These are phyloP conservation scores for Aureobasidium sp. DNA, from an alignment of 2,329 filamentous ascomycete genomes.

Conservation along the genomic window DNA sequence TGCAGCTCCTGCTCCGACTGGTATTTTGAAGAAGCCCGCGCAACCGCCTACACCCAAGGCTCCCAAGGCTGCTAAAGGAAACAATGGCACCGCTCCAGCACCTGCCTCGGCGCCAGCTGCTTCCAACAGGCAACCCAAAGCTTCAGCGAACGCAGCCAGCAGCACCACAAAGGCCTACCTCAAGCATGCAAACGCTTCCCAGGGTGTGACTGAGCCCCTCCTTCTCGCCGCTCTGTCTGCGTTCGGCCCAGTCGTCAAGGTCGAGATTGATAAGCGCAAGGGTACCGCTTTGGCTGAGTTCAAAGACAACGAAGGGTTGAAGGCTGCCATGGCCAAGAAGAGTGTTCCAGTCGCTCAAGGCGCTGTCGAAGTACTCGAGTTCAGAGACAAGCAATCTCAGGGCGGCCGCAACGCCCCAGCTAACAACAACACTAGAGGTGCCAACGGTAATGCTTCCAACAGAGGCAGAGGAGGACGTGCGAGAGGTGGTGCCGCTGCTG, in stretches of 20 bases:
- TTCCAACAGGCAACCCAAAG: slow-evolving; percentile 8
- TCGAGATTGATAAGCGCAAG: slow-evolving; percentile 92
- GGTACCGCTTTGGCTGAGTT: slow-evolving; percentile 94
- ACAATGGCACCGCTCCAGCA: slow-evolving; percentile 13
- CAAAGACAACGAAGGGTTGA: slow-evolving; percentile 61
- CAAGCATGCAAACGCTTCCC: slow-evolving; percentile 65
- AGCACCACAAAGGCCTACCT: slow-evolving; percentile 48
- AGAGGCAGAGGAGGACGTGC: slow-evolving; percentile 14
- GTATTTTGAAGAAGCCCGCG: slow-evolving; percentile 35
- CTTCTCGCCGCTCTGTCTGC: slow-evolving; percentile 66
- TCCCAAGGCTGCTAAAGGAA: slow-evolving; percentile 15
- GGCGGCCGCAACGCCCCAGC: slow-evolving; percentile 18
- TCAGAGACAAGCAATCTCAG: slow-evolving; percentile 49
- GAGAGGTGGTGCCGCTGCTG: slow-evolving; percentile 16
- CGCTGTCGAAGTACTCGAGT: slow-evolving; percentile 78
- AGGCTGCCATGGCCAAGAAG: slow-evolving; percentile 74
- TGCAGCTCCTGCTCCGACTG: slow-evolving; percentile 23
- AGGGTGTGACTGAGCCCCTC: slow-evolving; percentile 79
- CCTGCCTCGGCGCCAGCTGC: slow-evolving; percentile 16
- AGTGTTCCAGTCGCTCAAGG: slow-evolving; percentile 77
- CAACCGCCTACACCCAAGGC: slow-evolving; percentile 16
- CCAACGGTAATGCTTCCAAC: slow-evolving; percentile 1
- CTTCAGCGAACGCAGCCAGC: slow-evolving; percentile 14
- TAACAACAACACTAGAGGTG: slow-evolving; percentile 14
- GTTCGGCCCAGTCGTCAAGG: slow-evolving; percentile 68